Conservation (phyloP, 306 rosid genomes). For the Myrica gale region DNA sequence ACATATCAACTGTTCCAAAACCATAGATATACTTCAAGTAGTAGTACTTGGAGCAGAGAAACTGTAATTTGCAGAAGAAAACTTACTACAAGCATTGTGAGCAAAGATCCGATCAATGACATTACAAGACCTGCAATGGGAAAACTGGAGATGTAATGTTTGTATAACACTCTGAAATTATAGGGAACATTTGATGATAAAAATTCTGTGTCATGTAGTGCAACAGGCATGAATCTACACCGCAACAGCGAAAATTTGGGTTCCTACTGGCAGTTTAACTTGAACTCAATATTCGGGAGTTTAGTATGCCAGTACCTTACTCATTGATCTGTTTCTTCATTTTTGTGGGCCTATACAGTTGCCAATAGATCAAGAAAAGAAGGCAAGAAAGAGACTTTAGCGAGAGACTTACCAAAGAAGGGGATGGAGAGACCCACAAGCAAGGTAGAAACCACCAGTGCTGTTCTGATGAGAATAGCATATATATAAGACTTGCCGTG, state of each 20-base stretch:
- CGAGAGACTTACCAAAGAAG: conserved; percentile 74
- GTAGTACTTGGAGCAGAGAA: conserved; percentile 3
- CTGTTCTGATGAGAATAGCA: conserved; percentile 75
- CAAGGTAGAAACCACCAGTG: conserved; percentile 76
- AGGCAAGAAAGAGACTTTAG: conserved; percentile 7
- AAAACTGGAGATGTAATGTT: background rate
- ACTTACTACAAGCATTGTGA: conserved; percentile 97
- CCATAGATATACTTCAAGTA: background rate
- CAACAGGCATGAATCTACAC: background rate
- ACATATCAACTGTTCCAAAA: background rate
- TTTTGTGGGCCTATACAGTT: background rate
- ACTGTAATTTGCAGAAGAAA: conserved; percentile 6
- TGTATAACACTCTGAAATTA: background rate
- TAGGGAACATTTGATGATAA: background rate
- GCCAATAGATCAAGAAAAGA: background rate
- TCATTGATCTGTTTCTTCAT: background rate
- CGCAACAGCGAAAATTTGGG: background rate
- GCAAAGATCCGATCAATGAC: conserved; percentile 90
- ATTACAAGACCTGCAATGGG: conserved; percentile 66
- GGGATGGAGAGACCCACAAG: conserved; percentile 76
- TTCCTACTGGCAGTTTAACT: background rate
- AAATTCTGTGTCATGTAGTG: background rate
- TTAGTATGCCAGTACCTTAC: background rate
- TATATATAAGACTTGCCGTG: conserved; percentile 60
- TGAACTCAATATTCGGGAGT: background rate